phyloP scores from a whole-genome alignment of 2,329 filamentous ascomycete species.

The Metarhizium anisopliae region DNA sequence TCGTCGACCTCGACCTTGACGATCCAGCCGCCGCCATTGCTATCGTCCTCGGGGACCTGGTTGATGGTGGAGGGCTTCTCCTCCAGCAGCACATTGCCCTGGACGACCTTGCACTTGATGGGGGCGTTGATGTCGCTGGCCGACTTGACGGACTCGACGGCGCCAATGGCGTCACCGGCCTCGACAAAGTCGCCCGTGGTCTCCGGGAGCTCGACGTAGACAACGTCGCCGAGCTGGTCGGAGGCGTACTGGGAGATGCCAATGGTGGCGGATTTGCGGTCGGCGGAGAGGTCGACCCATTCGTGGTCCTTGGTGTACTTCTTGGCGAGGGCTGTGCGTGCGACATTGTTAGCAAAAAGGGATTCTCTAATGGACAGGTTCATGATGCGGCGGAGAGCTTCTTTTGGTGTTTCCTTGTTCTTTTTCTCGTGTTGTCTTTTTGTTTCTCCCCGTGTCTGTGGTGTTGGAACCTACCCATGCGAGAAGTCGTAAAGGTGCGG shows the following conservation, averaged over 20 bases:
- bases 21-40: slow-evolving; percentile 78
- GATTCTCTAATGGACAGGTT: background rate
- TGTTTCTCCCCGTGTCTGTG: background rate
- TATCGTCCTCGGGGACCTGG: slow-evolving; percentile 73
- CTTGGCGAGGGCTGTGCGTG: slow-evolving; percentile 52
- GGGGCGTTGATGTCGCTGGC: slow-evolving; percentile 96
- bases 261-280: slow-evolving; percentile 70
- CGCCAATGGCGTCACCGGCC: slow-evolving; percentile 78
- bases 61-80: slow-evolving; percentile 85
- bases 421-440: background rate
- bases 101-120: slow-evolving; percentile 65
- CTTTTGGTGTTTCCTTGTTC: background rate
- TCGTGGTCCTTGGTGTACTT: slow-evolving; percentile 97
- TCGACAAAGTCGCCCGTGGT: slow-evolving; percentile 52
- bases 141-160: slow-evolving; percentile 96
- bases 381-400: background rate
- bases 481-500: slow-evolving; percentile 35
- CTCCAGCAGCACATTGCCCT: slow-evolving; percentile 67
- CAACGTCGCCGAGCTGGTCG: slow-evolving; percentile 86
- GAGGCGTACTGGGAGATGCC: slow-evolving; percentile 91
- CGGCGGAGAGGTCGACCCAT: slow-evolving; percentile 84
- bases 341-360: background rate
- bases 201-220: slow-evolving; percentile 90
- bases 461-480: slow-evolving; percentile 21
- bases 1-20: slow-evolving; percentile 75